Conservation (phyloP, 306 rosid genomes). For the Malus orientalis region DNA sequence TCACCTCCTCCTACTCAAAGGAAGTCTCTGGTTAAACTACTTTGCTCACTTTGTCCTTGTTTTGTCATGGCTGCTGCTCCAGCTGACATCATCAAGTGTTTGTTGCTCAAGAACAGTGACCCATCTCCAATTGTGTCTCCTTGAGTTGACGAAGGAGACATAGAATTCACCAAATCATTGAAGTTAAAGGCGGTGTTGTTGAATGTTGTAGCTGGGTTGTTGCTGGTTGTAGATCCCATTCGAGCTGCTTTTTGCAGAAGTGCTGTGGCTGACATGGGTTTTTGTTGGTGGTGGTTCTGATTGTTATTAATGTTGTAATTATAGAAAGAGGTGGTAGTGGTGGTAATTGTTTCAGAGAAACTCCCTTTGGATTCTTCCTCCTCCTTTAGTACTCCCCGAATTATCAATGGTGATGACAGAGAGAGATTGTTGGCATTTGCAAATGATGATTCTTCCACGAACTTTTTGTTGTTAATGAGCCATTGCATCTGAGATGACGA, state of each 20-base stretch:
- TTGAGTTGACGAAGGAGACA: constrained; percentile 9
- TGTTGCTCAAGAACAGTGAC: constrained; percentile 11
- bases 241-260: constrained; percentile 54
- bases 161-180: constrained; percentile 32
- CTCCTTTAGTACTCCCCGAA: constrained; percentile 33
- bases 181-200: constrained; percentile 17
- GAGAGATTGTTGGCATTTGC: constrained; percentile 3
- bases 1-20: constrained; percentile 70
- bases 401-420: not conserved
- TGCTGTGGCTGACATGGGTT: constrained; percentile 41
- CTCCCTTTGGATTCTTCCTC: constrained; percentile 45
- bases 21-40: constrained; percentile 68
- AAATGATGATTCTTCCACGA: constrained; percentile 10
- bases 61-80: not conserved
- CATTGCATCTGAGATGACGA: constrained; percentile 36
- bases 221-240: constrained; percentile 49
- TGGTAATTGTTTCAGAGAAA: constrained; percentile 27
- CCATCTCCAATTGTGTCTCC: constrained; percentile 9
- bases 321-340: constrained; percentile 25
- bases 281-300: not conserved
- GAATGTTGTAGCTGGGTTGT: constrained; percentile 12
- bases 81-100: not conserved
- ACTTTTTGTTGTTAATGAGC: constrained; percentile 31
- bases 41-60: constrained; percentile 18
- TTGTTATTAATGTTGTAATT: not conserved